Evolutionary conservation across 768 basidiomycete genomes (phyloP).

Genomic region (Lepiota venenata): DNA sequence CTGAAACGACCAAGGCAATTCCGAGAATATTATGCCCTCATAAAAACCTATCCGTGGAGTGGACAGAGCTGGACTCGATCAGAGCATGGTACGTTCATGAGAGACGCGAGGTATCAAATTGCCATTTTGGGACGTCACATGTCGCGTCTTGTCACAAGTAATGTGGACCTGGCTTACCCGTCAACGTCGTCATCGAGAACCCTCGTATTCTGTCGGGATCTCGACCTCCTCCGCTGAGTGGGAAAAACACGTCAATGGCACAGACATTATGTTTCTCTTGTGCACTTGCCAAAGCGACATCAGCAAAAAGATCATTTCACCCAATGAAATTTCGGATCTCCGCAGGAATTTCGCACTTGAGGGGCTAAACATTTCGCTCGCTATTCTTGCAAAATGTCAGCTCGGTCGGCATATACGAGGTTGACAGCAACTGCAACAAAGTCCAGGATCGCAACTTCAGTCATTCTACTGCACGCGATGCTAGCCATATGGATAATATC

Average conservation of each 20-base stretch:
- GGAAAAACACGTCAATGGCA: constrained; percentile 28
- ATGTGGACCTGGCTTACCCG: too few relatives aligned
- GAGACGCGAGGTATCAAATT: too few relatives aligned
- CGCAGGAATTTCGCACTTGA: constrained; percentile 37
- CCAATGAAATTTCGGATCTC: constrained; percentile 31
- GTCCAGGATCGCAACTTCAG: not conserved
- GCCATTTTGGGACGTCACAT: too few relatives aligned
- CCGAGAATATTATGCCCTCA: too few relatives aligned
- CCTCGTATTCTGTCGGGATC: constrained; percentile 44
- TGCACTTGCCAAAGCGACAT: constrained; percentile 29
- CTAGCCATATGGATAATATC: constrained; percentile 11
- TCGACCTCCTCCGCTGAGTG: constrained; percentile 20
- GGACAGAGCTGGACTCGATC: too few relatives aligned
- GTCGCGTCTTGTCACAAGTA: too few relatives aligned
- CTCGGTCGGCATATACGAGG: constrained; percentile 35
- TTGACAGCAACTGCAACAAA: constrained; percentile 23
- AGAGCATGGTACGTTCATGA: too few relatives aligned
- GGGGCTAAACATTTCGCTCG: too few relatives aligned
- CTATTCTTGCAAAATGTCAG: constrained; percentile 39
- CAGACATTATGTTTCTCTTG: too few relatives aligned
- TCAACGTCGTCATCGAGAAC: constrained; percentile 45
- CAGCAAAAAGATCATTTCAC: constrained; percentile 27
- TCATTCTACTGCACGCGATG: constrained; percentile 1
- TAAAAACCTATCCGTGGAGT: too few relatives aligned
- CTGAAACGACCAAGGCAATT: too few relatives aligned